These are phyloP conservation scores for Zygosaccharomyces pseudobailii DNA, from an alignment of 1,139 yeast genomes.

Conservation along the genomic window DNA sequence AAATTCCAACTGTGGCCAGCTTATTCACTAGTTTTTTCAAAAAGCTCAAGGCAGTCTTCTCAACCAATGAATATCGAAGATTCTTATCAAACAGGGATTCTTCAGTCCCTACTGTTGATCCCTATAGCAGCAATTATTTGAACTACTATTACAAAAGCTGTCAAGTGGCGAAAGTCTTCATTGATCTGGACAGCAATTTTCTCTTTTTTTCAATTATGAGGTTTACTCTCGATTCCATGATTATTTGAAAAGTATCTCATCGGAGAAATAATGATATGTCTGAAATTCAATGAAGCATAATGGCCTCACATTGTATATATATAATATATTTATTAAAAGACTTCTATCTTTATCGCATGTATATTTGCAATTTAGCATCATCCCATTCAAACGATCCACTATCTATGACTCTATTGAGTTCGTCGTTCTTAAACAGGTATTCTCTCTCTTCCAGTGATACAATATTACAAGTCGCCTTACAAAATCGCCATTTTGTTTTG, in stretches of 20 bases:
- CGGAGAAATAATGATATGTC: slow-evolving; percentile 1
- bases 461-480: slow-evolving; percentile 34
- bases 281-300: slow-evolving; percentile 1
- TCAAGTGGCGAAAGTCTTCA: slow-evolving; percentile 56
- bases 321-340: not conserved
- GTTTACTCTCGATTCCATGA: slow-evolving; percentile 49
- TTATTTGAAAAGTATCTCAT: slow-evolving; percentile 26
- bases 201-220: slow-evolving; percentile 49
- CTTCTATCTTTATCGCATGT: slow-evolving; percentile 10
- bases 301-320: not conserved
- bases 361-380: slow-evolving; percentile 22
- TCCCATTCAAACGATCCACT: slow-evolving; percentile 39
- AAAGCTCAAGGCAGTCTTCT: slow-evolving; percentile 13
- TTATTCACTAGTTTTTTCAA: slow-evolving; percentile 20
- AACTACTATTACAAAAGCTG: slow-evolving; percentile 56
- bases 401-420: slow-evolving; percentile 41
- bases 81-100: slow-evolving; percentile 36
- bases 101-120: slow-evolving; percentile 29
- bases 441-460: slow-evolving; percentile 30
- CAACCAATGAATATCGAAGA: slow-evolving; percentile 5
- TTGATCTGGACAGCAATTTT: slow-evolving; percentile 60
- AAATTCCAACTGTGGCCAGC: slow-evolving; percentile 22
- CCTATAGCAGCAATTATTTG: slow-evolving; percentile 30
- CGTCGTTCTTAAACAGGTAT: slow-evolving; percentile 28
- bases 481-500: slow-evolving; percentile 39